Base-by-base conservation (phyloP, 768 basidiomycete genomes). In the Russula ochroleuca region DNA sequence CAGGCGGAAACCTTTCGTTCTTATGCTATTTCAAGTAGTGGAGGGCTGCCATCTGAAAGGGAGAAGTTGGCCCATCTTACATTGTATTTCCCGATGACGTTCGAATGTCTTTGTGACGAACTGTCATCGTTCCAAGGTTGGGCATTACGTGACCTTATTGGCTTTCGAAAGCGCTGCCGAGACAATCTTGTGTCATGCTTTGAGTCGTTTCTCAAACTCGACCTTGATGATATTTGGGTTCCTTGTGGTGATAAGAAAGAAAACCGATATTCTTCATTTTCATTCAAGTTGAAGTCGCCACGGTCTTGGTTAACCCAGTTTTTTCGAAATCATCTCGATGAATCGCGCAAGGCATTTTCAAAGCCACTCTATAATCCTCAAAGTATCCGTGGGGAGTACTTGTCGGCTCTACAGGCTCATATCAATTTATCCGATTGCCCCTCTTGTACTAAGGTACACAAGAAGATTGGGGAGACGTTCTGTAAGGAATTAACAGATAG, bases 1-100 rank as follows among this genome's bases (percentile, higher is more conserved):
- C 41, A 48, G 43, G 1, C 14, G 19, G n/a, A 65, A 37, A 50
- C 68, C 4, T 64, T 64, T 51, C 58, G 38, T 51, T 49, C 58
- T 6, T 59, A 40, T 5, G 58, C 38, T 23, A n/a, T 51, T 38
- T 38, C 38, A 6, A 51, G 49, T 37, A 5, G 37, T 40, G 58
- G 19, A 50, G 28, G n/a, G 13, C 49, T 59, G 1, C 38, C 28
- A 25, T 53, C 14, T 15, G 40, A 41, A 41, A 41, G 40, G 40
- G 40, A 41, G 2, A 17, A 17, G 14, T 28, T 13, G 3, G 59
- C 59, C 0, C 35, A 28, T 33, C 40, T 43, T 7, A 51, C 50
- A 2, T 49, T 60, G 17, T 11, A 60, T 23, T 19, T 17, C n/a
- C 50, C 38, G 19, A 35, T 61, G 43, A 54, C 61, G 13, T 47